Conservation (phyloP, 75 land plant species). For the Ceratopteris richardii region DNA sequence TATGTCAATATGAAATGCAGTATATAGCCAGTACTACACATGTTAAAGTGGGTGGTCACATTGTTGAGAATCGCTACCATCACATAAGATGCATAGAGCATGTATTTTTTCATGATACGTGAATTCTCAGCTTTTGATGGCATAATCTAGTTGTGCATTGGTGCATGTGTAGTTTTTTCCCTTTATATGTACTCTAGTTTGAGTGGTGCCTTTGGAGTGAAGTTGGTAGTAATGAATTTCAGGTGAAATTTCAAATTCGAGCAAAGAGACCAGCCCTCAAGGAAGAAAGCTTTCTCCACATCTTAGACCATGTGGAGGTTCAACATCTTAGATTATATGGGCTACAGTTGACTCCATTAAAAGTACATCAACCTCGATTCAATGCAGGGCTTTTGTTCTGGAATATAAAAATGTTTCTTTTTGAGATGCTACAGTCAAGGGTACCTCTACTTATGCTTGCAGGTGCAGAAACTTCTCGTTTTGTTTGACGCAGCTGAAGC, state of each 20-base stretch:
- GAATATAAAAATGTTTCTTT: neutral
- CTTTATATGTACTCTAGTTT: too few relatives aligned
- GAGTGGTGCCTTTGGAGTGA: too few relatives aligned
- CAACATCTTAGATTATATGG: neutral
- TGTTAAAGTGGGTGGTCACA: too few relatives aligned
- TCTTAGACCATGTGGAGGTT: neutral
- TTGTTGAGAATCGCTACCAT: too few relatives aligned
- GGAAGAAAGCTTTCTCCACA: neutral
- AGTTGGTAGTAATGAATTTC: neutral
- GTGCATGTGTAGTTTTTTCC: too few relatives aligned
- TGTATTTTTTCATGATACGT: too few relatives aligned
- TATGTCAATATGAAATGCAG: too few relatives aligned
- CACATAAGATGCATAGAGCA: too few relatives aligned
- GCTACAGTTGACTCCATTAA: neutral
- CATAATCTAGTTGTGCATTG: too few relatives aligned
- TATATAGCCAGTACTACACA: too few relatives aligned
- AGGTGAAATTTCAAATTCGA: neutral
- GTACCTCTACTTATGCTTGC: neutral
- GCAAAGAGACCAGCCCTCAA: neutral
- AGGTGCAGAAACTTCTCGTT: neutral
- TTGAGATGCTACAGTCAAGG: neutral
- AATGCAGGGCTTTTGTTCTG: slow-evolving; percentile 1
- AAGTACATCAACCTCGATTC: too few relatives aligned
- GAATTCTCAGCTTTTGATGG: too few relatives aligned
- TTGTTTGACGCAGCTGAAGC: slow-evolving; percentile 1